Percentiles rank a stretch among this genome's conserved stretches.
Evolutionary conservation across 1,284 basidiomycete genomes (phyloP).

Genomic region (Cerrena zonata): DNA sequence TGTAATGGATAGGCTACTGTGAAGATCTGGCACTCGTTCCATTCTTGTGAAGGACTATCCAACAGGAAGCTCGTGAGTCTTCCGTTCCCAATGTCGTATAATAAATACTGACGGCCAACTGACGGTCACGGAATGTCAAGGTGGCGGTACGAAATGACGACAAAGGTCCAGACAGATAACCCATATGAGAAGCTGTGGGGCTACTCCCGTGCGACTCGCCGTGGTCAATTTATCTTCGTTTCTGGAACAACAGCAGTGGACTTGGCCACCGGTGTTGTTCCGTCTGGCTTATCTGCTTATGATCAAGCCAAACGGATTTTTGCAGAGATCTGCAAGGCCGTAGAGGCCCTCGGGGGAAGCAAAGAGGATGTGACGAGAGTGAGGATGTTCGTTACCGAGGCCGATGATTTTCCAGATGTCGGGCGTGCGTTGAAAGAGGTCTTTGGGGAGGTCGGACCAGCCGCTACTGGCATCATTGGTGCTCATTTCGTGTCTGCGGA

Average conservation of each 20-base stretch:
- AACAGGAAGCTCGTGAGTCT: no score
- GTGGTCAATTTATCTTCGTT: constrained; percentile 45
- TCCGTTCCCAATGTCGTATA: no score
- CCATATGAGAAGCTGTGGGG: constrained; percentile 45
- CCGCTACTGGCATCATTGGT: constrained; percentile 47
- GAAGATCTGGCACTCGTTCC: no score
- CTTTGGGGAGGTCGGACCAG: constrained; percentile 35
- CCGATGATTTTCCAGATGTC: constrained; percentile 37
- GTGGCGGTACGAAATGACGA: no score
- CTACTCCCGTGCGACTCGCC: constrained; percentile 43
- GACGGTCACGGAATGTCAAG: no score
- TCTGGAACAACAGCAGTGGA: constrained; percentile 48
- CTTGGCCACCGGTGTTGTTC: constrained; percentile 33
- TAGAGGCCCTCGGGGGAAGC: constrained; percentile 36
- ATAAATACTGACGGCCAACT: no score
- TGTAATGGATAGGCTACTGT: no score
- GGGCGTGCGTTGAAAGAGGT: constrained; percentile 40
- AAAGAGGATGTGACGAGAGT: constrained; percentile 40
- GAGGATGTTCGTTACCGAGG: constrained; percentile 42
- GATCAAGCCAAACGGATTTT: constrained; percentile 39
- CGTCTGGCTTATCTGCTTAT: constrained; percentile 38
- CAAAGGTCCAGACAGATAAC: constrained; percentile 34
- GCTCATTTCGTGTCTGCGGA: constrained; percentile 37
- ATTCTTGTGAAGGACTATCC: no score
- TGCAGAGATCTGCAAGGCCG: constrained; percentile 36